Percentiles rank a stretch among this genome's conserved stretches.
These are phyloP conservation scores for Dalbergia oliveri DNA, from an alignment of 306 rosid species.

Conservation along the genomic window DNA sequence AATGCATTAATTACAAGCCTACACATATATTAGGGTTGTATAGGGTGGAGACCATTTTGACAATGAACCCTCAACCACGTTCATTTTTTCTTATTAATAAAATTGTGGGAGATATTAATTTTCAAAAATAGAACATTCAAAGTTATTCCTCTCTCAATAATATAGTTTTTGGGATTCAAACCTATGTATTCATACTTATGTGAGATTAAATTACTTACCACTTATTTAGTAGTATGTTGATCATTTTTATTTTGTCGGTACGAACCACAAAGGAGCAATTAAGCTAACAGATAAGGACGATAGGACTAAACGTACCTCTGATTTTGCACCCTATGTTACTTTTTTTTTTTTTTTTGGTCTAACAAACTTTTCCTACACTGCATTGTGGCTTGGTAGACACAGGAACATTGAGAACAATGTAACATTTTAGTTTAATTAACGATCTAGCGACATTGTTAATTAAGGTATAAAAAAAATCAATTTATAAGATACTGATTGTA, in stretches of 20 bases:
- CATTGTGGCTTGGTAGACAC: background rate
- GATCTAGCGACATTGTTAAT: background rate
- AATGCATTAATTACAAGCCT: background rate
- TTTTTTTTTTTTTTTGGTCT: background rate
- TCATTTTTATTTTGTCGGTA: no score
- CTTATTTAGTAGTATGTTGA: no score
- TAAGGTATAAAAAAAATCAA: background rate
- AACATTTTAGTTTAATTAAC: no score
- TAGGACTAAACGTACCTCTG: background rate
- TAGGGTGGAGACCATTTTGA: slow-evolving; percentile 30
- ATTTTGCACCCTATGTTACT: background rate
- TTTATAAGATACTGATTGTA: background rate
- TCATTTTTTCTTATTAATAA: no score
- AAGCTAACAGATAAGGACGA: slow-evolving; percentile 28
- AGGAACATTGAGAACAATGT: background rate
- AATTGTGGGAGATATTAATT: no score
- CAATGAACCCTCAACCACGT: slow-evolving; percentile 32
- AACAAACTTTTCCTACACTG: background rate
- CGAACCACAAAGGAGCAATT: slow-evolving; percentile 21
- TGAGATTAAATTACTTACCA: no score
- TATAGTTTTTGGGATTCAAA: no score
- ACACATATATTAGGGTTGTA: slow-evolving; percentile 17
- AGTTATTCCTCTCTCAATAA: no score
- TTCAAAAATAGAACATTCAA: no score
- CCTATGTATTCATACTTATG: no score